Conservation (phyloP, 768 basidiomycete genomes). For the Amanita phalloides region DNA sequence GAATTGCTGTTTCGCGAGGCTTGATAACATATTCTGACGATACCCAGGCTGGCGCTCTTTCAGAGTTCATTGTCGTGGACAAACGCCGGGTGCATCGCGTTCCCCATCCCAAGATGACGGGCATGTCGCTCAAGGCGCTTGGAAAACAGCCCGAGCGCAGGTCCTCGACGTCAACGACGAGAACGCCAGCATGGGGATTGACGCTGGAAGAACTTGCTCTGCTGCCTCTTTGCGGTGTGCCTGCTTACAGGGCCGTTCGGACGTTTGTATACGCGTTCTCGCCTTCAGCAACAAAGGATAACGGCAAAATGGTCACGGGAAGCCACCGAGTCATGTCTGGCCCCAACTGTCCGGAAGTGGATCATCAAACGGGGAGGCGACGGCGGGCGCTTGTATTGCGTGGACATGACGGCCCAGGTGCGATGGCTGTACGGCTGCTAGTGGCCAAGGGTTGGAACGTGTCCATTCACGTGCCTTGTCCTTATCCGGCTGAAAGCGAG, state of each 20-base stretch:
- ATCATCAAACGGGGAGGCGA: conserved; percentile 16
- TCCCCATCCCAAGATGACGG: conserved; percentile 42
- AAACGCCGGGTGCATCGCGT: conserved; percentile 66
- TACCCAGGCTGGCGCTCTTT: conserved; percentile 50
- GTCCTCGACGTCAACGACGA: conserved; percentile 7
- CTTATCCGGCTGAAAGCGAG: conserved; percentile 14
- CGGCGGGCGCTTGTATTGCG: conserved; percentile 49
- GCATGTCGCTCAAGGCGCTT: conserved; percentile 2
- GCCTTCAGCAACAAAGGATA: conserved; percentile 2
- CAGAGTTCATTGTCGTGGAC: conserved; percentile 84
- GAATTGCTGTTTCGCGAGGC: conserved; percentile 12
- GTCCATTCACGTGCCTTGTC: conserved; percentile 48
- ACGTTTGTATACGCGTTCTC: conserved; percentile 46
- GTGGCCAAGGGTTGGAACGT: conserved; percentile 60
- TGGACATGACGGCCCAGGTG: conserved; percentile 67
- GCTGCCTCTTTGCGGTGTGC: conserved; percentile 66
- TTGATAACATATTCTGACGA: conserved; percentile 3
- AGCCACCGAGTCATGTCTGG: not conserved
- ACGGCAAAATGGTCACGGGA: not conserved
- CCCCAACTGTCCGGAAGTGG: conserved; percentile 3
- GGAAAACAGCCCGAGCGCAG: conserved; percentile 8
- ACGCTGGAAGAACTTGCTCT: conserved; percentile 70
- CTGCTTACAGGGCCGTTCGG: conserved; percentile 75
- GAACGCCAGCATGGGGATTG: conserved; percentile 12
- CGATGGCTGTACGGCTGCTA: conserved; percentile 72